These are phyloP conservation scores for Gonium pectorale DNA, from an alignment of 139 green algal genomes.

Conservation along the genomic window DNA sequence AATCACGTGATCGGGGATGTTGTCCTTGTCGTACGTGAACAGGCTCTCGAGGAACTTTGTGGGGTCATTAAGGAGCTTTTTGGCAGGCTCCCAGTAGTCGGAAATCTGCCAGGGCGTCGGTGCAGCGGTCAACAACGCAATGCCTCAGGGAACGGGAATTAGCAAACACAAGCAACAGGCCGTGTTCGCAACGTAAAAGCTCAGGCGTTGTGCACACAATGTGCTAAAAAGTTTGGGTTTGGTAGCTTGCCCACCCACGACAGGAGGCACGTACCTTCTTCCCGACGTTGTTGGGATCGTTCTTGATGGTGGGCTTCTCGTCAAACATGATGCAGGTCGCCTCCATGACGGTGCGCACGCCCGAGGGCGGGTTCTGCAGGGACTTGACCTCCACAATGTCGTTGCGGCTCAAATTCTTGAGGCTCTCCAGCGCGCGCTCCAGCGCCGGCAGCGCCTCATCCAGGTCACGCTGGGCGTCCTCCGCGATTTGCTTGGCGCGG, in stretches of 20 bases:
- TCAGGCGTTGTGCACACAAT: too few relatives aligned
- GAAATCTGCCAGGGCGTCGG: slow-evolving; percentile 61
- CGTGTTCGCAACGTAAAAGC: too few relatives aligned
- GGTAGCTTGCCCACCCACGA: too few relatives aligned
- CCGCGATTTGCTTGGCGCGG: slow-evolving; percentile 63
- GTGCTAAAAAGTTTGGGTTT: too few relatives aligned
- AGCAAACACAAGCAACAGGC: too few relatives aligned
- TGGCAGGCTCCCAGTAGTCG: slow-evolving; percentile 82
- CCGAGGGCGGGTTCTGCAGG: slow-evolving; percentile 77
- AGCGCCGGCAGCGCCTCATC: slow-evolving; percentile 76
- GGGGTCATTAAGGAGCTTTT: slow-evolving; percentile 82
- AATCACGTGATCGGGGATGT: slow-evolving; percentile 79
- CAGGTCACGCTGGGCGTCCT: slow-evolving; percentile 73
- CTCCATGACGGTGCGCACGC: slow-evolving; percentile 81
- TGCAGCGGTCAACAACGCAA: too few relatives aligned
- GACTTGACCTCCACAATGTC: slow-evolving; percentile 87
- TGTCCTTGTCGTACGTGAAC: slow-evolving; percentile 87
- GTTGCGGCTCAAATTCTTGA: slow-evolving; percentile 82
- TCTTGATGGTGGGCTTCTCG: slow-evolving; percentile 87
- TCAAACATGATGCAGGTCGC: slow-evolving; percentile 90
- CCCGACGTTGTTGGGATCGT: slow-evolving; percentile 80
- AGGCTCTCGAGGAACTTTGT: slow-evolving; percentile 84
- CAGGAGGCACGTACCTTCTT: too few relatives aligned
- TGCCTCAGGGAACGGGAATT: too few relatives aligned
- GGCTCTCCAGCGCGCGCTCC: slow-evolving; percentile 73